Conservation (phyloP, 2,329 filamentous ascomycete species). For the Aureobasidium sp. region DNA sequence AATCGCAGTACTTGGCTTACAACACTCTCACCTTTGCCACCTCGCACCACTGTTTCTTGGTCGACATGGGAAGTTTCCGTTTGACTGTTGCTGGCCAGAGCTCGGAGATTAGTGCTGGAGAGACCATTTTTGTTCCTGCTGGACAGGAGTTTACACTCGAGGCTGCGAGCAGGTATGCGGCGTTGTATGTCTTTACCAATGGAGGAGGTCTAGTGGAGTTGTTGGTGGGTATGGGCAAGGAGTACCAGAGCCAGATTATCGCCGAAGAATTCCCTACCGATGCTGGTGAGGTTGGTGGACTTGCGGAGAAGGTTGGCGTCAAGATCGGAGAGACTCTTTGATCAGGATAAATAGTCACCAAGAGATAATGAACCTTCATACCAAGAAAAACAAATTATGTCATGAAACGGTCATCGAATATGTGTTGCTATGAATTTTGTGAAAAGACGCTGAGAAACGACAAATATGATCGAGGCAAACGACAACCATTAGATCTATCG, state of each 20-base stretch:
- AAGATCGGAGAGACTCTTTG: not conserved
- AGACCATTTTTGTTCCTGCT: constrained; percentile 44
- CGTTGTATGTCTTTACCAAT: constrained; percentile 43
- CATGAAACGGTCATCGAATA: constrained; percentile 10
- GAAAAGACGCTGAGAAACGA: constrained; percentile 1
- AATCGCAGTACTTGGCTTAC: constrained; percentile 25
- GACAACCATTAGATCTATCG: constrained; percentile 17
- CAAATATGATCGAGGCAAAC: not conserved
- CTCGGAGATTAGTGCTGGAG: constrained; percentile 38
- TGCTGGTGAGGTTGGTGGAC: not conserved
- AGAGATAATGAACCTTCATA: not conserved
- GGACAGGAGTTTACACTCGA: constrained; percentile 40
- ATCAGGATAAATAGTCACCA: not conserved
- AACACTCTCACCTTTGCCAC: constrained; percentile 30
- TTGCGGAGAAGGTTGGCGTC: not conserved
- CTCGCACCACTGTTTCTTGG: constrained; percentile 48
- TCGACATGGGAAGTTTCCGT: constrained; percentile 41
- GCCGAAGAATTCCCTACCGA: constrained; percentile 8
- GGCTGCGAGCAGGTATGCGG: constrained; percentile 42
- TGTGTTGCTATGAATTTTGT: constrained; percentile 11
- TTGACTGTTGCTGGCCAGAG: constrained; percentile 34
- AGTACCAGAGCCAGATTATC: constrained; percentile 19
- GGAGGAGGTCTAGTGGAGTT: constrained; percentile 43
- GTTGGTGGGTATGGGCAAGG: constrained; percentile 29
- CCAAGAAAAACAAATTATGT: not conserved